A percentile compares a stretch with the other conserved stretches of the same genome.
Conservation (phyloP, 805 yeast species). For the Candida manassasensis region DNA sequence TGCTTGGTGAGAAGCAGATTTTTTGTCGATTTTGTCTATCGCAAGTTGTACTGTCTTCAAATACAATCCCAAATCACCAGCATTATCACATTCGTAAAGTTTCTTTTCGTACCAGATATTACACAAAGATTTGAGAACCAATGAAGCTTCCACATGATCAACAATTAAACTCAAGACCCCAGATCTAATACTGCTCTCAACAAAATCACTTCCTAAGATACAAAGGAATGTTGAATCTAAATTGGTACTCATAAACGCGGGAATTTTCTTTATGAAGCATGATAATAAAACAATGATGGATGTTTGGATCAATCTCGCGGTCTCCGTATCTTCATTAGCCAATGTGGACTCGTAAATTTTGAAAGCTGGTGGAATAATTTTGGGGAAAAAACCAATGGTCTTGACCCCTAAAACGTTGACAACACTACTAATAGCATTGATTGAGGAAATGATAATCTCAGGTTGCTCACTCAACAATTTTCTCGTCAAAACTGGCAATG, state of each 20-base stretch:
- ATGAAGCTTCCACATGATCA: conserved; percentile 61
- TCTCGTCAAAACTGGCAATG: conserved; percentile 47
- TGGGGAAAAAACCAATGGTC: conserved; percentile 78
- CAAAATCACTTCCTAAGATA: conserved; percentile 51
- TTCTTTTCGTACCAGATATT: conserved; percentile 52
- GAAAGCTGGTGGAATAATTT: conserved; percentile 72
- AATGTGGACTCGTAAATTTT: conserved; percentile 47
- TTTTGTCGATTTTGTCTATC: conserved; percentile 66
- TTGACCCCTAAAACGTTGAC: conserved; percentile 79
- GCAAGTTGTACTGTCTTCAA: conserved; percentile 62
- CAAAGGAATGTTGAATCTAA: conserved; percentile 57
- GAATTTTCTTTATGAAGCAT: conserved; percentile 73
- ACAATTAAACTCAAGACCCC: conserved; percentile 59
- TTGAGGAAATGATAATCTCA: conserved; percentile 68
- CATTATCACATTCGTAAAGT: conserved; percentile 28
- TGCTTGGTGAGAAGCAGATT: conserved; percentile 68
- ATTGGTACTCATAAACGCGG: conserved; percentile 74
- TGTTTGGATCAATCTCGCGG: conserved; percentile 50
- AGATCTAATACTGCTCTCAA: conserved; percentile 56
- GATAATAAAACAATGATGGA: conserved; percentile 70
- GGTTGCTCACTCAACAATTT: conserved; percentile 48
- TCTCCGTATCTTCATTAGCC: conserved; percentile 24
- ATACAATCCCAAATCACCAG: conserved; percentile 56
- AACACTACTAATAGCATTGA: conserved; percentile 65
- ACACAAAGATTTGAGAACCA: conserved; percentile 57